Evolutionary conservation across 805 yeast genomes (phyloP), one percentile per base, ranked within the genome.

Genomic region (Zygotorulaspora sp.): DNA sequence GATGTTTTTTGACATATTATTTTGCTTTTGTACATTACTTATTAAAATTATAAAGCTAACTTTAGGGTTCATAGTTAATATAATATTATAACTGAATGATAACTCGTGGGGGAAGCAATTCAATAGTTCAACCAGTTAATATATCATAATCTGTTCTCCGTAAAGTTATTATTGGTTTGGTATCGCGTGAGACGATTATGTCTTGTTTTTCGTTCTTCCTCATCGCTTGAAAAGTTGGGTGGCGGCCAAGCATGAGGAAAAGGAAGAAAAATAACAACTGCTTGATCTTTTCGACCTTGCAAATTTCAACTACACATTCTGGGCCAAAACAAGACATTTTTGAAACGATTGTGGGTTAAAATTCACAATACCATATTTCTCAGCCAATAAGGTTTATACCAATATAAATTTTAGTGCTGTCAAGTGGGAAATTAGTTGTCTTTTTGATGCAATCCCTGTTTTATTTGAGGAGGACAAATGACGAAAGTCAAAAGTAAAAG

Each of bases 381-480:
- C n/a, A 18, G 23, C 9, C 36, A 13, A 4, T 13, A 30, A 30
- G 44, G 41, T 35, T 38, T 41, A 22, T 27, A 26, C 2, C 19
- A 24, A 34, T 42, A 41, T 32, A 19, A 33, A 12, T 12, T 24
- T 20, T 13, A 13, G 13, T 12, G 15, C 27, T 15, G 14, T 17
- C 7, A 8, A 24, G 6, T 15, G 17, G 11, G 22, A 11, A 17
- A 30, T 35, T 29, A n/a, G 21, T 18, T 16, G 32, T 28, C 19
- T 32, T 34, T 35, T 47, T 43, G 40, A 43, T 43, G 46, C 43
- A 35, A 39, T 43, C 36, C 22, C 32, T 23, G 17, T 43, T 22
- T 30, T 39, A 28, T 30, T n/a, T 32, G 31, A 30, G 18, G 12
- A 25, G 29, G 18, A 35, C 40, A 43, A 28, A 43, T 39, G 43